phyloP scores from a whole-genome alignment of 1,284 basidiomycete species.

The Cystobasidiaceae sp. region DNA sequence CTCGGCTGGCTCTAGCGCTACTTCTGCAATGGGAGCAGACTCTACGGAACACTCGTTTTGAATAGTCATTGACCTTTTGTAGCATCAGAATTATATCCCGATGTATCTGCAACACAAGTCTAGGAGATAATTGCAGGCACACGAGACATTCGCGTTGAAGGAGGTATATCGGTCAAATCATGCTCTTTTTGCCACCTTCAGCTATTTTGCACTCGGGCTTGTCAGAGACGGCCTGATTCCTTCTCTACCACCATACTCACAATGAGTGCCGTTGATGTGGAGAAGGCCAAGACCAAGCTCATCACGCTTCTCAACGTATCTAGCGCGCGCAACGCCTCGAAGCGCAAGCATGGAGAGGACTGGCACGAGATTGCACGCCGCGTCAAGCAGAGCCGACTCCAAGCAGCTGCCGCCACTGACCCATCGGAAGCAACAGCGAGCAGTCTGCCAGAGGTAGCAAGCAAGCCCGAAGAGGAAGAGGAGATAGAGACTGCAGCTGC shows the following conservation, averaged over 20 bases:
- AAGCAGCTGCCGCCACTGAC: conserved; percentile 33
- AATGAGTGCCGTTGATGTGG: conserved; percentile 5
- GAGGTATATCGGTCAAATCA: too few relatives aligned
- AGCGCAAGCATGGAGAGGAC: conserved; percentile 52
- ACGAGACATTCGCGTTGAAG: not conserved
- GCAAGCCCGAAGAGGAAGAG: conserved; percentile 44
- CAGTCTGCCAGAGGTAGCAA: not conserved
- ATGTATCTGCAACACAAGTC: not conserved
- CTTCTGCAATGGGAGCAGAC: conserved; percentile 70
- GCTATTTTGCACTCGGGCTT: too few relatives aligned
- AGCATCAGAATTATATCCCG: too few relatives aligned
- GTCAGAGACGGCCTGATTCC: not conserved
- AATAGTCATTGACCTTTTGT: too few relatives aligned
- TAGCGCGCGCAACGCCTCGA: conserved; percentile 56
- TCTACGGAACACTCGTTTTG: conserved; percentile 75
- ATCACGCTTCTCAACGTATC: conserved; percentile 85
- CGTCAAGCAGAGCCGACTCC: conserved; percentile 48
- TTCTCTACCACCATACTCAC: not conserved
- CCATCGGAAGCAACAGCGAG: conserved; percentile 40
- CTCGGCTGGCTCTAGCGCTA: conserved; percentile 74
- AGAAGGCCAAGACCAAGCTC: conserved; percentile 53
- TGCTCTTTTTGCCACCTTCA: too few relatives aligned
- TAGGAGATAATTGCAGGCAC: not conserved
- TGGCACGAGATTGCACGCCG: conserved; percentile 53
- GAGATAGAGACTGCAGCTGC: conserved; percentile 31